Evolutionary conservation across 805 yeast genomes (phyloP), one percentile per base, ranked within the genome.

Genomic region (Saturnispora diversa): DNA sequence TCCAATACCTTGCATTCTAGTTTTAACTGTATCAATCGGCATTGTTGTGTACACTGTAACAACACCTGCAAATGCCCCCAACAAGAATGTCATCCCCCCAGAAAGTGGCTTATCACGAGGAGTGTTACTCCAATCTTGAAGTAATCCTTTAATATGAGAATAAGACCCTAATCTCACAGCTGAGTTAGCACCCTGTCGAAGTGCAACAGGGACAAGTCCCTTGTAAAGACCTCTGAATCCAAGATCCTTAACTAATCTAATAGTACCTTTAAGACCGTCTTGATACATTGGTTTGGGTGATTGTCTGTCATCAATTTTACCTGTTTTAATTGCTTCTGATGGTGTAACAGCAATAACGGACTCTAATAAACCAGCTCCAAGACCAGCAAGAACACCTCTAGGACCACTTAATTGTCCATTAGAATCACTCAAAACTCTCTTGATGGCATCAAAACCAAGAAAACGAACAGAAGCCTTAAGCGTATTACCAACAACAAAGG

Each of bases 21-120:
- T 92, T 65, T 90, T 90, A 46, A 87, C 94, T 1, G 96, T 87
- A 56, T 87, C 96, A 31, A 87, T 81, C 7, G 96, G 96, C 96
- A 87, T 87, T 3, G 96, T 87, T 4, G 92, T 68, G 61, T 87
- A 87, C 9, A 87, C 96, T 0, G 96, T 87, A 39, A 87, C 77
- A 32, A 82, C 70, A 33, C 96, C 96, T 2, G 95, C 88, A 54
- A 84, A 73, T 3, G 95, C 85, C 32, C 98, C 98, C 12, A 92
- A 82, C 1, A 77, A 69, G 60, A 90, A 92, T 0, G 97, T 92
- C 44, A 85, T 67, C 1, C 73, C 75, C 2, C 94, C 75, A 37
- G 85, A 73, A 45, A 90, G 69, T 3, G 95, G 94, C 47, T 78
- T 76, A 48, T 68, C 70, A 26, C 92, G 80, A 37, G 77, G 78